Evolutionary conservation across 768 basidiomycete species (phyloP).

Genomic region (Lactarius quietus): DNA sequence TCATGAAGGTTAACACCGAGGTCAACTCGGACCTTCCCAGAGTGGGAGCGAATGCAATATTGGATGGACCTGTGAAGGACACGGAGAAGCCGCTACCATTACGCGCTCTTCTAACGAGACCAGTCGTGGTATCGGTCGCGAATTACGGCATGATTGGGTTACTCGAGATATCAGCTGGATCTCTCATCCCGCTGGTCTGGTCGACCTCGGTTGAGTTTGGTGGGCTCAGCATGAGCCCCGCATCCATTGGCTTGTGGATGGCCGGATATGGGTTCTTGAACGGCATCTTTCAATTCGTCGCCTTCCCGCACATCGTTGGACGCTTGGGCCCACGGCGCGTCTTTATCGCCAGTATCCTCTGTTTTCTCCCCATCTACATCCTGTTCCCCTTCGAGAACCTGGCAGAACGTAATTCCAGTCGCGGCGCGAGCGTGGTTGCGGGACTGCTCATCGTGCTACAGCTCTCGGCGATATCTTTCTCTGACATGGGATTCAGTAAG

Average conservation of each 20-base stretch:
- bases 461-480: constrained; percentile 9
- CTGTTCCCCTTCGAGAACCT: constrained; percentile 31
- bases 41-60: not conserved
- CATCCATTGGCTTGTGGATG: constrained; percentile 38
- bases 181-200: constrained; percentile 45
- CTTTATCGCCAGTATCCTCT: constrained; percentile 29
- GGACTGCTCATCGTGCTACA: constrained; percentile 12
- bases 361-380: constrained; percentile 28
- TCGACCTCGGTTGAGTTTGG: constrained; percentile 43
- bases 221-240: constrained; percentile 38
- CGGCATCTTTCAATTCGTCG: constrained; percentile 38
- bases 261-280: constrained; percentile 37
- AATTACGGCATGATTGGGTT: constrained; percentile 45
- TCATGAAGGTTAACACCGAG: not conserved
- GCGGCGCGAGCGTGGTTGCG: not conserved
- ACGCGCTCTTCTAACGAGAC: constrained; percentile 32
- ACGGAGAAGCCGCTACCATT: constrained; percentile 32
- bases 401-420: not conserved
- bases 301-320: constrained; percentile 38
- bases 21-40: not conserved
- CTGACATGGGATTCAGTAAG: constrained; percentile 22
- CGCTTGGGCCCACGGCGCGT: constrained; percentile 38
- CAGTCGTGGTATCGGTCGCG: constrained; percentile 40
- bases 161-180: constrained; percentile 40
- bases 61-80: not conserved